Conservation (phyloP, 2,329 filamentous ascomycete species). For the Cladobotryum mycophilum region DNA sequence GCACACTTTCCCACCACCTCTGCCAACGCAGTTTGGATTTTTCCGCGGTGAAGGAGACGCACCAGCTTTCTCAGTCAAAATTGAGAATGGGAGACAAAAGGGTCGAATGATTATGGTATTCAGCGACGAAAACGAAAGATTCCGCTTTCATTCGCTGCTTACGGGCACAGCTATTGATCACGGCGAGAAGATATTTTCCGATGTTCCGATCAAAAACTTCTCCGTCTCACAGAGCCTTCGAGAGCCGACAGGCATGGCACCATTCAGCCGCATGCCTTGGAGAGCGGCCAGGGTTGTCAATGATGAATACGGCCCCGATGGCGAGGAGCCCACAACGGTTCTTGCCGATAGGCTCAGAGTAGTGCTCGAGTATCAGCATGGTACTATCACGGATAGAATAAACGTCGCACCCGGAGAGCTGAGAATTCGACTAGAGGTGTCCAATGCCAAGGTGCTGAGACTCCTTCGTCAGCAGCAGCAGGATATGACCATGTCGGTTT, state of each 20-base stretch:
- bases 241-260: conserved; percentile 43
- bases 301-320: conserved; percentile 55
- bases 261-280: conserved; percentile 53
- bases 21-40: conserved; percentile 72
- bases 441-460: conserved; percentile 55
- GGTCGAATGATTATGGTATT: conserved; percentile 76
- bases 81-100: conserved; percentile 58
- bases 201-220: conserved; percentile 60
- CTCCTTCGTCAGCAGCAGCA: conserved; percentile 67
- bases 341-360: conserved; percentile 71
- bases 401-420: conserved; percentile 74
- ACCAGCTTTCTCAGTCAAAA: conserved; percentile 64
- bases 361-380: conserved; percentile 67
- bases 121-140: conserved; percentile 62
- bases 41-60: conserved; percentile 64
- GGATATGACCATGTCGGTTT: conserved; percentile 71
- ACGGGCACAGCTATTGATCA: conserved; percentile 63
- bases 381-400: conserved; percentile 75
- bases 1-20: conserved; percentile 58
- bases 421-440: conserved; percentile 58
- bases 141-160: conserved; percentile 64
- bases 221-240: conserved; percentile 51
- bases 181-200: conserved; percentile 64
- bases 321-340: conserved; percentile 58
- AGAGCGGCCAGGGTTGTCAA: conserved; percentile 67